Evolutionary conservation across 306 rosid genomes (phyloP).

Genomic region (Oemleria cerasiformis): DNA sequence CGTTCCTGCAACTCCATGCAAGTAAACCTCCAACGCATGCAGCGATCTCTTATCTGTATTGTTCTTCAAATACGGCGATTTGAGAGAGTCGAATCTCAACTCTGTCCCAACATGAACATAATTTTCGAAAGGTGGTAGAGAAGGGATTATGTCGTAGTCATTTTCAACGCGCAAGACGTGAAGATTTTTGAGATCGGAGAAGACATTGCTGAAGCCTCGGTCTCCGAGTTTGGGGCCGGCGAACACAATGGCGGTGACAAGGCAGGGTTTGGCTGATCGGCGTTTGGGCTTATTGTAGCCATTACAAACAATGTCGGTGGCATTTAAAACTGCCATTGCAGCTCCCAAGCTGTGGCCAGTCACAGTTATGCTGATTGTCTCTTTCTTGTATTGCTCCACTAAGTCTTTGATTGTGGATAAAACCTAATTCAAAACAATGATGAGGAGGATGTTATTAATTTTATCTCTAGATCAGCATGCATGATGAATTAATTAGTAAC

Average conservation of each 20-base stretch:
- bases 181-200: slow-evolving; percentile 6
- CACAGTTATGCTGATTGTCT: slow-evolving; percentile 16
- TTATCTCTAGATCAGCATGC: no score
- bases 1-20: slow-evolving; percentile 9
- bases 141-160: not conserved
- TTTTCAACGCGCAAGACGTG: slow-evolving; percentile 9
- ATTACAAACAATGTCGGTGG: slow-evolving; percentile 11
- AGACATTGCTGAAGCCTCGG: not conserved
- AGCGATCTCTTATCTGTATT: not conserved
- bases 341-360: slow-evolving; percentile 23
- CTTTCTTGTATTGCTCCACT: slow-evolving; percentile 5
- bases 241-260: slow-evolving; percentile 11
- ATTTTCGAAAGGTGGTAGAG: not conserved
- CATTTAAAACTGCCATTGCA: slow-evolving; percentile 10
- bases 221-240: slow-evolving; percentile 15
- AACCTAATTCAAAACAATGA: no score
- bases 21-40: slow-evolving; percentile 9
- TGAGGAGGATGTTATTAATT: no score
- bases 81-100: not conserved
- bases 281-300: not conserved
- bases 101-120: slow-evolving; percentile 12
- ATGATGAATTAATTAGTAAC: no score
- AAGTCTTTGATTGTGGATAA: not conserved
- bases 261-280: not conserved
- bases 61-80: slow-evolving; percentile 9